phyloP scores from a whole-genome alignment of 352 stramenopile species.

The Phytophthora melonis region DNA sequence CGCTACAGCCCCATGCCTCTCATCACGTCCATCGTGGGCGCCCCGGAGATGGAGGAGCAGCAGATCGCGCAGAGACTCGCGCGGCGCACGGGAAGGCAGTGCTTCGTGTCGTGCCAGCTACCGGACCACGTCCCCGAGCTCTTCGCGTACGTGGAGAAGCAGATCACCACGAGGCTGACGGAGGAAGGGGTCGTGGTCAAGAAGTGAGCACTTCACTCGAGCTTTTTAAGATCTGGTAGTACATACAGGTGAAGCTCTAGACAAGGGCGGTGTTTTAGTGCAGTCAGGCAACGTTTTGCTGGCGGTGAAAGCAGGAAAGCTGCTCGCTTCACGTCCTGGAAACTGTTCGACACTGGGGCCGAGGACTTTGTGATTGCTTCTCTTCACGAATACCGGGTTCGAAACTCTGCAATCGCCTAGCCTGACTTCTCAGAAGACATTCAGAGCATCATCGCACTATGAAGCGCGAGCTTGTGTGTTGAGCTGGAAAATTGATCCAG shows the following conservation, averaged over 20 bases:
- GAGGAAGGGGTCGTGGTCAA: constrained; percentile 57
- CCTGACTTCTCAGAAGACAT: neutral
- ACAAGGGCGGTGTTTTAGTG: too few species aligned
- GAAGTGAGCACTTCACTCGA: constrained; percentile 6
- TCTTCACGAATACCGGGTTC: too few species aligned
- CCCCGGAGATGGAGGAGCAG: constrained; percentile 78
- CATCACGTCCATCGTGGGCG: constrained; percentile 75
- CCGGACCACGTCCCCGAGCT: constrained; percentile 79
- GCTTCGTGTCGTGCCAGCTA: constrained; percentile 85
- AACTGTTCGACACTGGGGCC: too few species aligned
- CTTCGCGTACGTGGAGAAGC: constrained; percentile 73
- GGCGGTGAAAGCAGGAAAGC: too few species aligned
- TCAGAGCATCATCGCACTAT: neutral
- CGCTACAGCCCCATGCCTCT: constrained; percentile 84
- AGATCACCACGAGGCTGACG: constrained; percentile 60
- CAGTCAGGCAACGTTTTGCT: too few species aligned
- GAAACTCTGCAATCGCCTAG: too few species aligned
- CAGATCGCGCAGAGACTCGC: constrained; percentile 85
- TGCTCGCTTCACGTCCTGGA: too few species aligned
- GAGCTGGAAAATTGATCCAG: neutral
- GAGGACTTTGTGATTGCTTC: too few species aligned
- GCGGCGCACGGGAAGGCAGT: constrained; percentile 68
- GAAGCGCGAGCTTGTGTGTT: neutral
- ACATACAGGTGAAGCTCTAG: too few species aligned
- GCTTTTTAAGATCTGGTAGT: too few species aligned